These are phyloP conservation scores for Ilyonectria sp. DNA, from an alignment of 2,329 filamentous ascomycete species.

Conservation along the genomic window DNA sequence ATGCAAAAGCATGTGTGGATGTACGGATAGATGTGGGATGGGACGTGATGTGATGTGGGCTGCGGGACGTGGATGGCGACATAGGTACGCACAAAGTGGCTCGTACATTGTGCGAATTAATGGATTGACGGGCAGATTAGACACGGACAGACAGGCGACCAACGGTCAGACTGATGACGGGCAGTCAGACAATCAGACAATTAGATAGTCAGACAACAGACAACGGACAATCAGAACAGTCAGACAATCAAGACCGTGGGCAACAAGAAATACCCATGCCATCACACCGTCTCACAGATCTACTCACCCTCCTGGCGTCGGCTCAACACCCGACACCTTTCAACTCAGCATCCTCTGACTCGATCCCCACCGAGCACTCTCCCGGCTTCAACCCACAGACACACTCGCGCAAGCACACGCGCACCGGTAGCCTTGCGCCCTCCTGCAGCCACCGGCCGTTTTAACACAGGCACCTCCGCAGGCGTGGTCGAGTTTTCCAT, in stretches of 20 bases:
- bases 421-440: background rate
- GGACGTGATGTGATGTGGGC: background rate
- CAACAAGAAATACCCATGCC: too few relatives aligned
- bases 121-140: background rate
- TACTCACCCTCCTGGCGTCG: background rate
- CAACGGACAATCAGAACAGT: background rate
- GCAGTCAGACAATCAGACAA: background rate
- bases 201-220: background rate
- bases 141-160: background rate
- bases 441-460: background rate
- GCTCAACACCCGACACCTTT: background rate
- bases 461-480: background rate
- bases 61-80: slow-evolving; percentile 4
- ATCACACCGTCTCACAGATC: background rate
- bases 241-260: background rate
- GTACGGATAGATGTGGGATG: background rate
- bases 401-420: background rate
- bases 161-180: background rate
- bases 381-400: background rate
- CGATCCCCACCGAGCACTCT: background rate
- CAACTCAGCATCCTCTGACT: background rate
- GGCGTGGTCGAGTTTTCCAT: background rate
- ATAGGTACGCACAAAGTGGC: background rate
- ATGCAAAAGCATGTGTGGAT: background rate
- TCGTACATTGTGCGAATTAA: background rate